Conservation (phyloP, 2,329 filamentous ascomycete species). For the Colletotrichum magnum region DNA sequence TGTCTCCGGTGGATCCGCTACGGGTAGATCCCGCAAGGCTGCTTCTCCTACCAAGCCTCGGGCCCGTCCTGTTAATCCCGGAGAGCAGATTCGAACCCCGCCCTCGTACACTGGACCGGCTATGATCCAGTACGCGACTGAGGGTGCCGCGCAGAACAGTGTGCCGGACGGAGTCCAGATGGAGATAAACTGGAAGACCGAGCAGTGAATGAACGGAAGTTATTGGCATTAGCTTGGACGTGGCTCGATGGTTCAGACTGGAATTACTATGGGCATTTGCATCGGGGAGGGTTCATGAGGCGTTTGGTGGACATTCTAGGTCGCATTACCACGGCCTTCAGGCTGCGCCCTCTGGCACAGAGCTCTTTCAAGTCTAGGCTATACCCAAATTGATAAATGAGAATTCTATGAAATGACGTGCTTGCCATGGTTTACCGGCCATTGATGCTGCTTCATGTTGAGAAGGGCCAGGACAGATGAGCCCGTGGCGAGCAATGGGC, state of each 20-base stretch:
- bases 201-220: neutral
- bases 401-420: neutral
- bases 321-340: neutral
- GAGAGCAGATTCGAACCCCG: neutral
- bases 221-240: too few species aligned
- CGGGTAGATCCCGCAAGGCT: conserved; percentile 12
- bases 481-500: too few species aligned
- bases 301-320: conserved; percentile 21
- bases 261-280: conserved; percentile 11
- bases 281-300: conserved; percentile 9
- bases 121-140: conserved; percentile 7
- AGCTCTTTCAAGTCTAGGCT: conserved; percentile 11
- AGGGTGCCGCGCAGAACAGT: neutral
- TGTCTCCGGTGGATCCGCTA: neutral
- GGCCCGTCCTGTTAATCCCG: neutral
- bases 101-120: neutral
- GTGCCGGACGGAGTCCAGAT: neutral
- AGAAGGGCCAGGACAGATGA: too few species aligned
- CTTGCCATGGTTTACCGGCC: too few species aligned
- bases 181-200: conserved; percentile 19
- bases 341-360: neutral
- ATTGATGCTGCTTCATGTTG: too few species aligned
- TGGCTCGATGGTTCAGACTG: neutral
- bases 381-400: conserved; percentile 36
- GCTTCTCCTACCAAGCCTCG: conserved; percentile 8